phyloP scores from a whole-genome alignment of 169 alveolate genomes.

The Hepatocystis sp. region DNA sequence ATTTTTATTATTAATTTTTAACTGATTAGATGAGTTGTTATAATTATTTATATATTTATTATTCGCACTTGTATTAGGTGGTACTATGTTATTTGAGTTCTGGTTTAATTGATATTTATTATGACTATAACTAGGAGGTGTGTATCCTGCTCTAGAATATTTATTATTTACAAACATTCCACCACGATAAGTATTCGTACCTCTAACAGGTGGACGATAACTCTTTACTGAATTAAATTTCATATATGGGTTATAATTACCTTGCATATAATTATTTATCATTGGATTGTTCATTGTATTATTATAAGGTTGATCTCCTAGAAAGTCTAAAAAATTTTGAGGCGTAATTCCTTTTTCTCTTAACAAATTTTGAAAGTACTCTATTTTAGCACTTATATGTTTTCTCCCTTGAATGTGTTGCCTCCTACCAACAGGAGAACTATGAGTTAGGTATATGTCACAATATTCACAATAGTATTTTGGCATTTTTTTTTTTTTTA shows the following conservation, averaged over 20 bases:
- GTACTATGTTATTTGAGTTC: too few species aligned
- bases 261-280: slow-evolving; percentile 65
- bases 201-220: slow-evolving; percentile 10
- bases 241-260: slow-evolving; percentile 30
- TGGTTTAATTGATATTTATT: too few species aligned
- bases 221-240: slow-evolving; percentile 24
- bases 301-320: slow-evolving; percentile 16
- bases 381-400: slow-evolving; percentile 98
- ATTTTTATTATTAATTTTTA: slow-evolving; percentile 10
- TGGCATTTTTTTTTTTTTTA: slow-evolving; percentile 96
- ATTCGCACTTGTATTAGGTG: too few species aligned
- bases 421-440: slow-evolving; percentile 99
- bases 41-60: background rate
- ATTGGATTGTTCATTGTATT: slow-evolving; percentile 30
- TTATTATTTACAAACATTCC: slow-evolving; percentile 34
- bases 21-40: background rate
- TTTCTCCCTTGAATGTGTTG: slow-evolving; percentile 98
- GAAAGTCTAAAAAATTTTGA: slow-evolving; percentile 63
- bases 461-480: slow-evolving; percentile 99
- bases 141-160: slow-evolving; percentile 42
- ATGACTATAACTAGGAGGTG: slow-evolving; percentile 13
- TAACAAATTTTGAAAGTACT: slow-evolving; percentile 93
- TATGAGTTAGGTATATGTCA: slow-evolving; percentile 98
- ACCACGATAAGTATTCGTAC: slow-evolving; percentile 12
- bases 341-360: slow-evolving; percentile 76